Conservation (phyloP, 768 basidiomycete species). For the Tricholoma hemisulphureum region DNA sequence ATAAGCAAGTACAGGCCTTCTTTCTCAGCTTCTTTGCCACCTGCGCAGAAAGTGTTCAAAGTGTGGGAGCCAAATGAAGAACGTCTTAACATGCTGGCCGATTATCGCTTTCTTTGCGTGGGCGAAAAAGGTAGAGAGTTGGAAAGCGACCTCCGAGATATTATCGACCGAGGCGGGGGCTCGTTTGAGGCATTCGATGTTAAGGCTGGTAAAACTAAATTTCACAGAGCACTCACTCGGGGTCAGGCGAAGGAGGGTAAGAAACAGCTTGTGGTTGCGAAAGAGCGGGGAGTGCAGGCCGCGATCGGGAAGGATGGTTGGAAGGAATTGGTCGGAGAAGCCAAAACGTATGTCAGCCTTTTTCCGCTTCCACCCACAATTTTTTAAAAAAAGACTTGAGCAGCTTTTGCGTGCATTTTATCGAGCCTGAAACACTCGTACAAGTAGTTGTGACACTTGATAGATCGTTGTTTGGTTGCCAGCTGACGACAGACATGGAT, state of each 20-base stretch:
- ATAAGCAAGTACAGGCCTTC: conserved; percentile 57
- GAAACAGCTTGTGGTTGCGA: conserved; percentile 52
- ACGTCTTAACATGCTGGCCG: conserved; percentile 51
- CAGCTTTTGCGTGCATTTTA: conserved; percentile 43
- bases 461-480: conserved; percentile 27
- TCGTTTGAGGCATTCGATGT: conserved; percentile 64
- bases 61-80: conserved; percentile 71
- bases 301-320: conserved; percentile 56
- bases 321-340: conserved; percentile 51
- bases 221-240: conserved; percentile 51
- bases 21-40: conserved; percentile 50
- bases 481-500: conserved; percentile 8
- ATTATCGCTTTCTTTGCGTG: conserved; percentile 58
- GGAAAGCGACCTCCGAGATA: conserved; percentile 47
- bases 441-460: conserved; percentile 46
- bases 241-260: conserved; percentile 51
- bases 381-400: neutral
- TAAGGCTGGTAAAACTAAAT: conserved; percentile 45
- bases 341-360: conserved; percentile 41
- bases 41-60: conserved; percentile 48
- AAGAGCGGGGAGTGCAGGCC: conserved; percentile 43
- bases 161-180: conserved; percentile 57
- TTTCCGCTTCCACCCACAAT: neutral
- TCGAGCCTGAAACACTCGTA: conserved; percentile 47
- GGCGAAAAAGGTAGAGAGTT: conserved; percentile 53